These are phyloP conservation scores for Claviceps pusilla DNA, from an alignment of 2,329 filamentous ascomycete species.

Conservation along the genomic window DNA sequence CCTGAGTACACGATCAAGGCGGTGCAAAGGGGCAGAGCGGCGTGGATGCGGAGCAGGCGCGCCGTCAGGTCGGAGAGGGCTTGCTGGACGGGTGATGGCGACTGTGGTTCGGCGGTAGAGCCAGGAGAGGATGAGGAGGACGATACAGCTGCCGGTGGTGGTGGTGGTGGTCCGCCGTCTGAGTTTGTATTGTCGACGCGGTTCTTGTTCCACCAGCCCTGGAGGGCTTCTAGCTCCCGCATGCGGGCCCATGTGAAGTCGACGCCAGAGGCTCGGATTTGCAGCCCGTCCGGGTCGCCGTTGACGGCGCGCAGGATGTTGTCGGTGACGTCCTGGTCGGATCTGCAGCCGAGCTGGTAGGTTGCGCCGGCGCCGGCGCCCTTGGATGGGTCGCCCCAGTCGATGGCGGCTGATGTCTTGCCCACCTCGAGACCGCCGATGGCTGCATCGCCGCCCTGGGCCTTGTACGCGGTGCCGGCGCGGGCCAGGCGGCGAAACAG, in stretches of 20 bases:
- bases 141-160: not conserved
- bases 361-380: constrained; percentile 42
- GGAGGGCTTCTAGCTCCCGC: constrained; percentile 48
- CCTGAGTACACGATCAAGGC: constrained; percentile 51
- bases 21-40: constrained; percentile 47
- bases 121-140: constrained; percentile 8
- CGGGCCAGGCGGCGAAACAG: constrained; percentile 71
- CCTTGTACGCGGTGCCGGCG: constrained; percentile 46
- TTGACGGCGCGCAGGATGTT: constrained; percentile 42
- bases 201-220: constrained; percentile 54
- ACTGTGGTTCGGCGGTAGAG: not conserved
- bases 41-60: constrained; percentile 41
- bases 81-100: constrained; percentile 25
- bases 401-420: constrained; percentile 61
- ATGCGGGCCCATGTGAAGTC: constrained; percentile 55
- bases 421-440: constrained; percentile 39
- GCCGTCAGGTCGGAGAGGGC: constrained; percentile 30
- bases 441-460: constrained; percentile 42
- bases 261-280: constrained; percentile 44
- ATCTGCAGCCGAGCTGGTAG: constrained; percentile 39
- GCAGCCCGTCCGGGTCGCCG: constrained; percentile 41
- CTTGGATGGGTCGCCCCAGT: constrained; percentile 69
- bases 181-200: constrained; percentile 22
- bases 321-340: constrained; percentile 42
- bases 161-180: constrained; percentile 19